Evolutionary conservation across 2,329 filamentous ascomycete genomes (phyloP), one percentile per base, ranked within the genome.

Genomic region (Nothomitra cinnamomea): DNA sequence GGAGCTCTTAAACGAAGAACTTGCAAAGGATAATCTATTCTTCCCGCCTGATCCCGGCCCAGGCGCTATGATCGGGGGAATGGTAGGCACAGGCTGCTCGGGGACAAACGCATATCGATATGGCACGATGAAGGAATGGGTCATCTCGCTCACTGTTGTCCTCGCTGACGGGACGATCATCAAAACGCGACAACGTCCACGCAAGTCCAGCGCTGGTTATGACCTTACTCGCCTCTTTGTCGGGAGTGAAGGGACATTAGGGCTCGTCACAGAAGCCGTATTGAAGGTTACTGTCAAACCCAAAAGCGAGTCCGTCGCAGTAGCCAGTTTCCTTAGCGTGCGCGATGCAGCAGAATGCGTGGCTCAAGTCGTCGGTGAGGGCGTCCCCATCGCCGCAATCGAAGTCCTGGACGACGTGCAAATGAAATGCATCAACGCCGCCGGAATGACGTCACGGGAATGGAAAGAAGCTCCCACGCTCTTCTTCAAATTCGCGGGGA

Each of bases 111-210:
- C 88, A 15, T 94, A 94, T 70, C 77, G 88, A 55, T 95, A 94
- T 66, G 89, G 88, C 57, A 95, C 88, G 1, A 95, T 95, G 87
- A 82, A 86, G 57, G 88, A 95, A 64, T 95, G 88, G 88, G 89
- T 95, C 12, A 70, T 94, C 21, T 84, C 79, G 53, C 69, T 95
- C 59, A 95, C 88, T 0, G 86, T 94, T 2, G 88, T 95, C 10
- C 75, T 95, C 61, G 88, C 88, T 17, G 89, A 95, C 66, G 88
- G 88, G 51, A 94, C 88, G 1, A 69, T 95, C 52, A 83, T 95
- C 69, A 90, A 89, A 72, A 95, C 89, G 10, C 77, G 85, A 57
- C 87, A 94, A 67, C 78, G 88, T 50, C 87, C 88, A 10, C 78
- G 88, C 59, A 95, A 95, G 73, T 89, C 84, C 62, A 88, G 83